phyloP scores from a whole-genome alignment of 2,329 filamentous ascomycete genomes.

The Colletotrichum melonis region DNA sequence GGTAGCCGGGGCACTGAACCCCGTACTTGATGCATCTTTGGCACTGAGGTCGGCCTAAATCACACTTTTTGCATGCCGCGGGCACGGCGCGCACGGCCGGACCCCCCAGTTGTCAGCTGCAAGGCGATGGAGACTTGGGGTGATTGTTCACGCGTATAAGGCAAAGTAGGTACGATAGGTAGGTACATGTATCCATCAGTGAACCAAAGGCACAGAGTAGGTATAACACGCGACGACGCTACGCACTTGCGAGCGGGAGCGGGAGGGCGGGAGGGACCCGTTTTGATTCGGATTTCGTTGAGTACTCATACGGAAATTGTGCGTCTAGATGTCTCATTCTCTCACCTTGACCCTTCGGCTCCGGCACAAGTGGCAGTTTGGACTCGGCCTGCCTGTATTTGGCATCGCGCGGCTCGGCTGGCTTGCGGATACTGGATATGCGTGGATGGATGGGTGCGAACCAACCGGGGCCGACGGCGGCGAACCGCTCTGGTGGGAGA shows the following conservation, averaged over 20 bases:
- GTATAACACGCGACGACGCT: not conserved
- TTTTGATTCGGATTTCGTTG: not conserved
- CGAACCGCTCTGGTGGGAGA: not conserved
- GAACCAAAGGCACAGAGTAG: not conserved
- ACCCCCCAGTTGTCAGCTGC: constrained; percentile 16
- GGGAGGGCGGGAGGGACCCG: not conserved
- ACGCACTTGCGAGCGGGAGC: not conserved
- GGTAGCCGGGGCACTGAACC: constrained; percentile 51
- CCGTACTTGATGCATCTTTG: constrained; percentile 55
- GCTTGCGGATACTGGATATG: not conserved
- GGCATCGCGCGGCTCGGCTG: constrained; percentile 44
- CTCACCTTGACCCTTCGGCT: constrained; percentile 53
- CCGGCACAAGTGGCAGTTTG: constrained; percentile 54
- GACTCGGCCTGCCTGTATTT: constrained; percentile 53
- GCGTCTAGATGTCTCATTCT: not conserved
- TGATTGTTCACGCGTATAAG: not conserved
- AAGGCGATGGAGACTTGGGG: not conserved
- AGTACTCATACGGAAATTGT: not conserved
- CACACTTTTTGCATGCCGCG: constrained; percentile 44
- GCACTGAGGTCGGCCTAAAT: constrained; percentile 52
- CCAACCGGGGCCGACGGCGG: not conserved
- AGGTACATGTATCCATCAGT: not conserved
- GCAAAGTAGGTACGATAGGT: not conserved
- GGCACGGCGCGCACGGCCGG: too few relatives aligned
- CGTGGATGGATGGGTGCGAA: not conserved